Percentiles rank a stretch among this genome's conserved stretches.
Evolutionary conservation across 2,329 filamentous ascomycete species (phyloP).

Genomic region (Beauveria sp.): DNA sequence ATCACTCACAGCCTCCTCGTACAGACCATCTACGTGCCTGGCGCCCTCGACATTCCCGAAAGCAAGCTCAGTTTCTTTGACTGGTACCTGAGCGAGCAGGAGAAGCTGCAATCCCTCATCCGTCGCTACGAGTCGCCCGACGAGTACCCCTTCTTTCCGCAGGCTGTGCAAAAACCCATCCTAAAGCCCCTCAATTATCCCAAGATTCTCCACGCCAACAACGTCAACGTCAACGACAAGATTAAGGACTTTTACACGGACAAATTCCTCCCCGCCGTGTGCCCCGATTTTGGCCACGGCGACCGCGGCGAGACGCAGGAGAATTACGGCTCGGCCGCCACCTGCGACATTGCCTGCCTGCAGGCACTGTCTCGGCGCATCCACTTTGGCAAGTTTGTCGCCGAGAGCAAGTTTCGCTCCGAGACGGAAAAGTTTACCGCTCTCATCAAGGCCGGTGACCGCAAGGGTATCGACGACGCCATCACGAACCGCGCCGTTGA

Average conservation of each 20-base stretch:
- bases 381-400: constrained; percentile 98
- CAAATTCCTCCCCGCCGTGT: constrained; percentile 75
- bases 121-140: constrained; percentile 93
- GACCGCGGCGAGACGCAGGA: constrained; percentile 82
- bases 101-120: constrained; percentile 84
- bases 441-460: constrained; percentile 74
- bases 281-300: constrained; percentile 64
- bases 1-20: neutral
- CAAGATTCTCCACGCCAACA: constrained; percentile 75
- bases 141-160: constrained; percentile 94
- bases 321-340: constrained; percentile 91
- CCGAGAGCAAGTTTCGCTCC: constrained; percentile 86
- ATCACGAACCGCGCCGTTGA: constrained; percentile 90
- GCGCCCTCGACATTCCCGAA: constrained; percentile 70
- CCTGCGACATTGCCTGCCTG: constrained; percentile 81
- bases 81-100: constrained; percentile 87
- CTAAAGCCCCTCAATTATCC: constrained; percentile 87
- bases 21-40: constrained; percentile 71
- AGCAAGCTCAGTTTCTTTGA: constrained; percentile 76
- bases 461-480: constrained; percentile 73
- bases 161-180: constrained; percentile 69
- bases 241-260: constrained; percentile 82
- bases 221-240: constrained; percentile 81
- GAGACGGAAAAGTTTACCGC: constrained; percentile 73
- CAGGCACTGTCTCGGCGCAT: constrained; percentile 86